A percentile compares a stretch with the other conserved stretches of the same genome.
These are phyloP conservation scores for Pistacia integerrima DNA, from an alignment of 345 rosid species.

Conservation along the genomic window DNA sequence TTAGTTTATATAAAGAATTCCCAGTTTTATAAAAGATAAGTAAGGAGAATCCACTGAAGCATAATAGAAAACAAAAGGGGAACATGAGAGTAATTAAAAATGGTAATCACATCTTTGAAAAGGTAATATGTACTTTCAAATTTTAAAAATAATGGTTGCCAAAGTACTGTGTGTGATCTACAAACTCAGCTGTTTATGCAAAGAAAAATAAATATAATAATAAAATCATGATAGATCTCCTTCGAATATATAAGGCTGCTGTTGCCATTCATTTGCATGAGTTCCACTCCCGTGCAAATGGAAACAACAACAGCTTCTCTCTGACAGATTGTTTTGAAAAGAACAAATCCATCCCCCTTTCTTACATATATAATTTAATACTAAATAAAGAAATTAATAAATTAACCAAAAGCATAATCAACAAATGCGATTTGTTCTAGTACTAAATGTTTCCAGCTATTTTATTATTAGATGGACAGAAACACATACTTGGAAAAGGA, in stretches of 20 bases:
- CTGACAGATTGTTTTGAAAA: constrained; percentile 7
- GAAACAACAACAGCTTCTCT: constrained; percentile 34
- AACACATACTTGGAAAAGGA: constrained; percentile 10
- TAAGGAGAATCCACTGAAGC: constrained; percentile 17
- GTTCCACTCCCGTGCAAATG: constrained; percentile 24
- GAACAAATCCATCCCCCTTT: background rate
- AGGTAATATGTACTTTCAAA: constrained; percentile 42
- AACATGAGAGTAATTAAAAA: constrained; percentile 16
- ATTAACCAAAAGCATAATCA: constrained; percentile 26
- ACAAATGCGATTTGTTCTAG: constrained; percentile 19
- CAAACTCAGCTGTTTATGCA: constrained; percentile 15
- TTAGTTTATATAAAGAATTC: background rate
- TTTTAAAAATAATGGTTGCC: constrained; percentile 34
- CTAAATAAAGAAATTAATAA: background rate
- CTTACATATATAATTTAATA: background rate
- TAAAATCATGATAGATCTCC: constrained; percentile 6
- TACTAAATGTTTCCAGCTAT: constrained; percentile 8
- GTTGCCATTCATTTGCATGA: constrained; percentile 26
- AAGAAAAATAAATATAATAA: background rate
- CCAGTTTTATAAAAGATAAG: constrained; percentile 8
- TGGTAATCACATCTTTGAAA: constrained; percentile 28
- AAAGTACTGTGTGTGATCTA: constrained; percentile 14
- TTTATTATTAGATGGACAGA: constrained; percentile 13
- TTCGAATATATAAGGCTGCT: constrained; percentile 34
- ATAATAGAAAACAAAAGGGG: constrained; percentile 11